phyloP scores from a whole-genome alignment of 2,329 filamentous ascomycete genomes.

The Sporothrix variecibatus region DNA sequence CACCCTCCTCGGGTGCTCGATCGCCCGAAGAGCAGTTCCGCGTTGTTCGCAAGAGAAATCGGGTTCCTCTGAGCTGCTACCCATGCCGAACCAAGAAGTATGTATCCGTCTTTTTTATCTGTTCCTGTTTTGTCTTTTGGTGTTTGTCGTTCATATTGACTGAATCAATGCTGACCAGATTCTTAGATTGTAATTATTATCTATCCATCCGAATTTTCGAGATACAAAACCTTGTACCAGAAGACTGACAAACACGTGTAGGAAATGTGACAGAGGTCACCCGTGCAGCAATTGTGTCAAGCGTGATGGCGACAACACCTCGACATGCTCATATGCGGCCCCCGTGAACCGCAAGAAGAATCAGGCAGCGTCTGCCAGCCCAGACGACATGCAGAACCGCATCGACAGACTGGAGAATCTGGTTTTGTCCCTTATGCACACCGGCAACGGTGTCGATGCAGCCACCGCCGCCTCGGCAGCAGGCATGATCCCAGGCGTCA shows the following conservation, averaged over 20 bases:
- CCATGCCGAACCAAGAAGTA: conserved; percentile 91
- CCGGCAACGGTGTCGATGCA: conserved; percentile 60
- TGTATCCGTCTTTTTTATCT: conserved; percentile 33
- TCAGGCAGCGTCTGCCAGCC: conserved; percentile 61
- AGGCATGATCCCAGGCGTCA: conserved; percentile 35
- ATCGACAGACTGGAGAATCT: conserved; percentile 93
- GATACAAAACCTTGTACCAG: too few relatives aligned
- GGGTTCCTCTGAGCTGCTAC: conserved; percentile 87
- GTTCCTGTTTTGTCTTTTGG: neutral
- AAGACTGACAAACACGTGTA: conserved; percentile 33
- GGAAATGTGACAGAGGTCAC: conserved; percentile 90
- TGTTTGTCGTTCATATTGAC: conserved; percentile 3
- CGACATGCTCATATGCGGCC: conserved; percentile 82
- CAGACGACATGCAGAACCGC: conserved; percentile 97
- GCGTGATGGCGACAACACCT: conserved; percentile 77
- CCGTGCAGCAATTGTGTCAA: conserved; percentile 96
- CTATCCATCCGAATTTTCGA: neutral
- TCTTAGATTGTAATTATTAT: conserved; percentile 28
- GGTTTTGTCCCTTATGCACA: conserved; percentile 92
- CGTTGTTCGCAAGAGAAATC: conserved; percentile 87
- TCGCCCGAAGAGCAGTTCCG: conserved; percentile 86
- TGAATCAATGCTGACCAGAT: conserved; percentile 22
- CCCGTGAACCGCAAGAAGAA: conserved; percentile 72
- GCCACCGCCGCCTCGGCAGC: conserved; percentile 33
- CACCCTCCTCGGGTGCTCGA: conserved; percentile 71